Evolutionary conservation across 176 grass and related monocot species (phyloP).

Genomic region (Alopecurus myosuroides): DNA sequence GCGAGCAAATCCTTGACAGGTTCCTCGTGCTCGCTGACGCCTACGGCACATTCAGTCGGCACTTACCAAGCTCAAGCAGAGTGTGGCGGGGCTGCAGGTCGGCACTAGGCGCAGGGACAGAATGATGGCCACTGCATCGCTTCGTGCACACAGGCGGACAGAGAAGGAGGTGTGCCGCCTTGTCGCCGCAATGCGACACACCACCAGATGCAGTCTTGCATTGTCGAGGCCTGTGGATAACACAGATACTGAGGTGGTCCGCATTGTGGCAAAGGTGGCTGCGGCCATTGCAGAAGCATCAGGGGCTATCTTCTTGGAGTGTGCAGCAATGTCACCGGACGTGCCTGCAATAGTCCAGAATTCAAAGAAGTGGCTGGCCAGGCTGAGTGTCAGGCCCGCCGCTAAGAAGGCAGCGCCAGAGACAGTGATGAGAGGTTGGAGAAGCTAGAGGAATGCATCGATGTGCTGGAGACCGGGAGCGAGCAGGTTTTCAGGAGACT

Average conservation of each 20-base stretch:
- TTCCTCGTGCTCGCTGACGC: slow-evolving; percentile 69
- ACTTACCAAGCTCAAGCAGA: slow-evolving; percentile 36
- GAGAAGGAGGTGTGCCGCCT: slow-evolving; percentile 45
- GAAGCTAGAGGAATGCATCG: not conserved
- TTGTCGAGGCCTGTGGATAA: not conserved
- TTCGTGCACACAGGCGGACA: slow-evolving; percentile 11
- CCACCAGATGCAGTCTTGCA: not conserved
- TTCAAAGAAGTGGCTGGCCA: slow-evolving; percentile 20
- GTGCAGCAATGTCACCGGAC: slow-evolving; percentile 24
- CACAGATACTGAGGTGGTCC: not conserved
- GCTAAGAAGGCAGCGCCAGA: not conserved
- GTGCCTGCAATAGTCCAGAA: not conserved
- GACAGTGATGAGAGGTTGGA: slow-evolving; percentile 16
- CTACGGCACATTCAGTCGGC: slow-evolving; percentile 42
- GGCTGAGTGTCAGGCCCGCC: not conserved
- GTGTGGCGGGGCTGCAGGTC: slow-evolving; percentile 9
- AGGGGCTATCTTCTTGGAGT: slow-evolving; percentile 18
- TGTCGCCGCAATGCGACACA: slow-evolving; percentile 16
- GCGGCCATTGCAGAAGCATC: slow-evolving; percentile 19
- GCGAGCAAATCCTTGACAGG: slow-evolving; percentile 25
- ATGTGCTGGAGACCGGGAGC: not conserved
- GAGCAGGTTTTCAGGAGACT: not conserved
- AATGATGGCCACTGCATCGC: slow-evolving; percentile 6
- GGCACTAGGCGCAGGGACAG: slow-evolving; percentile 37
- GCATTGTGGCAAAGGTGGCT: slow-evolving; percentile 16